Evolutionary conservation across 306 rosid genomes (phyloP).

Genomic region (Gleditsia sinensis): DNA sequence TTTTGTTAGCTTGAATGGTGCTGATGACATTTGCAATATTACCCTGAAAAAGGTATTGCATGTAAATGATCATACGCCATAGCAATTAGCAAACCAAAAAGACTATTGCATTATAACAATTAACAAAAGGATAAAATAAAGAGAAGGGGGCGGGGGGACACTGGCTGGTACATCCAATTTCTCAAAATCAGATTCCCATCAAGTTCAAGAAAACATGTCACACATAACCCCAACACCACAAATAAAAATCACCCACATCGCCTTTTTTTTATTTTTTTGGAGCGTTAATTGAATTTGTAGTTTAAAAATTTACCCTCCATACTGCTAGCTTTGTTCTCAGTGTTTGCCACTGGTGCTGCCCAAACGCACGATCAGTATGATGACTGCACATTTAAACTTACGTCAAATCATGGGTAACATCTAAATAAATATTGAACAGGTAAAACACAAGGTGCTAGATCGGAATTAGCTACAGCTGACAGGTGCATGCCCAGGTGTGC

Average conservation of each 20-base stretch:
- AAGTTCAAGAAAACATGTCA: neutral
- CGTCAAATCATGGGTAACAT: conserved; percentile 16
- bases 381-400: conserved; percentile 60
- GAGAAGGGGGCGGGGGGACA: neutral
- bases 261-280: neutral
- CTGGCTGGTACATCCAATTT: neutral
- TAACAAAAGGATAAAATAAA: neutral
- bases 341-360: conserved; percentile 77
- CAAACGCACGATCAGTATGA: conserved; percentile 68
- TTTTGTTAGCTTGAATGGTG: conserved; percentile 78
- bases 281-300: neutral
- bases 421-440: neutral
- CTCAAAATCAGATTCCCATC: neutral
- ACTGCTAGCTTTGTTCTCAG: conserved; percentile 71
- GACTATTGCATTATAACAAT: neutral
- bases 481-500: neutral
- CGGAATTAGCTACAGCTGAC: conserved; percentile 1
- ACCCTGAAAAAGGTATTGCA: conserved; percentile 52
- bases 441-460: neutral
- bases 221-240: neutral
- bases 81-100: neutral
- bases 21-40: conserved; percentile 71
- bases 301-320: conserved; percentile 77
- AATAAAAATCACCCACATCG: neutral
- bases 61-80: neutral